Evolutionary conservation across 768 basidiomycete genomes (phyloP), one percentile per base, ranked within the genome.

Genomic region (Dacryopinax primogenitus): DNA sequence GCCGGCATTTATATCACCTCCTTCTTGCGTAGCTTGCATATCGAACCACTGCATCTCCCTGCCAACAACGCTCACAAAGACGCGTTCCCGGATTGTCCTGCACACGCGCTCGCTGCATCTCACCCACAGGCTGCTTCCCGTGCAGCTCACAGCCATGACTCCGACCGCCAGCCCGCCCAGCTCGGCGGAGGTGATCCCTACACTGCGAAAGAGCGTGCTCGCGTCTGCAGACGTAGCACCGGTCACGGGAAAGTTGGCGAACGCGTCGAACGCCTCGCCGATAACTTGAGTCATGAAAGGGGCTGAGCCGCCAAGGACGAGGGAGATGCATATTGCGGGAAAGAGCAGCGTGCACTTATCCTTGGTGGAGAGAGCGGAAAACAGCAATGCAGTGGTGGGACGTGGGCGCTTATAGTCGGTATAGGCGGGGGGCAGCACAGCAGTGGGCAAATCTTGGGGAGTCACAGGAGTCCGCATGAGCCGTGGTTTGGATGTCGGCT

Each of bases 41-140:
- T 96, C 93, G 72, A 92, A 96, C 93, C 94, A 96, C n/a, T 80
- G 79, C 83, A 95, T 87, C 23, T 86, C 85, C 71, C 86, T 87
- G 26, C 71, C 72, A 16, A 83, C 80, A 30, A 96, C 83, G 1
- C 84, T 82, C 1, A 73, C 71, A 72, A 89, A 95, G 4, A 94
- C 86, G 61, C 77, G 76, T 70, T 80, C 78, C 67, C 93, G 77
- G 21, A 96, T 75, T 7, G 80, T 79, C 69, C 85, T 76, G 6
- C 86, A 84, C 68, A 91, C 90, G 65, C 83, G 78, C 73, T 97
- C 95, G 2, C 91, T 92, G 3, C 86, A 83, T 78, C 85, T 84
- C 58, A 92, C 89, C 95, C 95, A 98, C 11, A 95, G 74, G 30
- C 79, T 80, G 61, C 85, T 85, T 1, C 87, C 90, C 66, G 87